Evolutionary conservation across 257 asterid genomes (phyloP), one percentile per base, ranked within the genome.

Genomic region (Ilex aquifolium): DNA sequence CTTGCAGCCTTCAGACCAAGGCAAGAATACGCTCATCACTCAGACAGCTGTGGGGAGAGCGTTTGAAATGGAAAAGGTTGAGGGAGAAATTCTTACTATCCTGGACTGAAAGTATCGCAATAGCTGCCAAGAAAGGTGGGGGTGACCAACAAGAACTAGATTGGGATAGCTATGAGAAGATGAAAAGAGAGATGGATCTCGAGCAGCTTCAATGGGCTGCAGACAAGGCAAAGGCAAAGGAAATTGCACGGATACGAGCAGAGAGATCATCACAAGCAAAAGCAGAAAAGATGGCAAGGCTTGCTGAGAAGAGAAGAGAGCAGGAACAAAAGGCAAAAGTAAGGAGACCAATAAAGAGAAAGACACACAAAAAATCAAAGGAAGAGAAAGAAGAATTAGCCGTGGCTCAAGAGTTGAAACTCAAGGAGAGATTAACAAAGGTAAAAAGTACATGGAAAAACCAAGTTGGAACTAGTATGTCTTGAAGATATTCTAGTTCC

Each of bases 81-180:
- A 74, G 83, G 72, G 94, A 83, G 70, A 80, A 78, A 52, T 65
- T 92, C 56, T 31, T 89, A 67, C 79, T 70, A 44, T 76, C 72
- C 36, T 92, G 99, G 99, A 79, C 79, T 55, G 83, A 80, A 65
- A 82, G 83, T 76, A 83, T 92, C 44, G 96, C 96, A 48, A 65
- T 53, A 39, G 94, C 95, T 76, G 97, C 96, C 66, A 92, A 82
- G 81, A 60, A 32, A 44, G 96, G 97, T 48, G 85, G 83, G 66
- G 62, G 13, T 57, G 91, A 79, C 67, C 87, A 89, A 72, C 72
- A 77, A 72, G 87, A 87, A 78, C 82, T 92, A 68, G 88, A 87
- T 16, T 92, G 99, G 99, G 87, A 89, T 65, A 87, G 87, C 80
- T 87, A 87, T 64, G 88, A 80, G 48, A 85, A 74, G 64, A 70